Base-by-base conservation (phyloP, 1,139 yeast species). In the Yamadazyma siamensis region DNA sequence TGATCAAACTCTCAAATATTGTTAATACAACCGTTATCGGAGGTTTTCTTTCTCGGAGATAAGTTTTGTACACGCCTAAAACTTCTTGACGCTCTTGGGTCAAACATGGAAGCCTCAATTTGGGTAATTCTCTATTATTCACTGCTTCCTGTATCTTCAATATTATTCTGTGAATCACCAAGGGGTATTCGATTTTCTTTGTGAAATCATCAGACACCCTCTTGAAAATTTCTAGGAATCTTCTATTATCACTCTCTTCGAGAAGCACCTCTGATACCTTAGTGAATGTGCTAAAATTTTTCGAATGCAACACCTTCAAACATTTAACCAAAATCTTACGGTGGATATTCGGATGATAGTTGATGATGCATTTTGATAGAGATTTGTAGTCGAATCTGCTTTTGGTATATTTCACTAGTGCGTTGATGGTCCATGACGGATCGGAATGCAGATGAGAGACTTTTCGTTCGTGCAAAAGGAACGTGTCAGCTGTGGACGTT, bases 91-190 rank as follows among this genome's bases (percentile, higher is more conserved):
- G n/a, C n/a, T n/a, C n/a, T n/a, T n/a, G n/a, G n/a, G n/a, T n/a
- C n/a, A n/a, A n/a, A n/a, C n/a, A n/a, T n/a, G n/a, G n/a, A n/a
- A n/a, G n/a, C n/a, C n/a, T n/a, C n/a, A n/a, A n/a, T n/a, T n/a
- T n/a, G n/a, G n/a, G n/a, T n/a, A n/a, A n/a, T n/a, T n/a, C n/a
- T n/a, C n/a, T n/a, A n/a, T n/a, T n/a, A n/a, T n/a, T n/a, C n/a
- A n/a, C n/a, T n/a, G n/a, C n/a, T n/a, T n/a, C n/a, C 20, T 24
- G 10, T 2, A 31, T 27, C 5, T 27, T 21, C 14, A 35, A 19
- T 11, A 35, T 14, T 4, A 33, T 28, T 12, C 29, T 31, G 24
- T 39, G 43, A 11, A 26, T 7, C 11, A 18, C 6, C 7, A 26
- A 4, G 15, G 13, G 23, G 23, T 21, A n/a, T 21, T 7, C 7